Percentiles rank a stretch among this genome's conserved stretches.
phyloP scores from a whole-genome alignment of 2,329 filamentous ascomycete genomes.

The Hypomyces rosellus region DNA sequence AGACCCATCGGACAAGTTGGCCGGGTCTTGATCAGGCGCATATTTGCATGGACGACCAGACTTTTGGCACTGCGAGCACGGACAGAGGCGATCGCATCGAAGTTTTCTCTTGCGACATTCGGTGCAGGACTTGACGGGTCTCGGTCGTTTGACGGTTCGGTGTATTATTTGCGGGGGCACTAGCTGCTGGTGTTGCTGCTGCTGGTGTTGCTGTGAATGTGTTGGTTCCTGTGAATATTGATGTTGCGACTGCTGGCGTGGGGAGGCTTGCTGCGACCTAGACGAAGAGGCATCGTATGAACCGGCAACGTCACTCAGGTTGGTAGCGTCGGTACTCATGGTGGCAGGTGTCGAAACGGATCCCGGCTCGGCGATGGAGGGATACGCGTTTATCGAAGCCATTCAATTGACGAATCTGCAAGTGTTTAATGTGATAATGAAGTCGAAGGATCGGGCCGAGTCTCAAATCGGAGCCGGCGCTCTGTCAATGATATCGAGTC shows the following conservation, averaged over 20 bases:
- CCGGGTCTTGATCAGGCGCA: slow-evolving; percentile 41
- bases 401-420: slow-evolving; percentile 1
- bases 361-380: slow-evolving; percentile 4
- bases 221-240: slow-evolving; percentile 15
- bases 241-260: slow-evolving; percentile 21
- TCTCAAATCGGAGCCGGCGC: background rate
- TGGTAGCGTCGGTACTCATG: slow-evolving; percentile 13
- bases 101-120: slow-evolving; percentile 53
- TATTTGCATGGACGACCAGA: slow-evolving; percentile 50
- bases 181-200: slow-evolving; percentile 22
- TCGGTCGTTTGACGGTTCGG: slow-evolving; percentile 46
- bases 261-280: slow-evolving; percentile 11
- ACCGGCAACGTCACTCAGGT: slow-evolving; percentile 7
- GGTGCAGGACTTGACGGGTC: slow-evolving; percentile 51
- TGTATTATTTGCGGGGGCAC: slow-evolving; percentile 6
- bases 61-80: slow-evolving; percentile 53
- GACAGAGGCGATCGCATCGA: slow-evolving; percentile 48
- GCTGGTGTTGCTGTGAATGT: slow-evolving; percentile 10
- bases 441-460: background rate
- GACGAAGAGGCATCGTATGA: slow-evolving; percentile 8
- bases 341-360: slow-evolving; percentile 2
- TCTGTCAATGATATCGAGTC: background rate
- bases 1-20: slow-evolving; percentile 44
- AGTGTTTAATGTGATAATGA: background rate
- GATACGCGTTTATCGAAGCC: slow-evolving; percentile 8